Evolutionary conservation across 768 basidiomycete species (phyloP), one percentile per base, ranked within the genome.

Genomic region (Calocera cornea): DNA sequence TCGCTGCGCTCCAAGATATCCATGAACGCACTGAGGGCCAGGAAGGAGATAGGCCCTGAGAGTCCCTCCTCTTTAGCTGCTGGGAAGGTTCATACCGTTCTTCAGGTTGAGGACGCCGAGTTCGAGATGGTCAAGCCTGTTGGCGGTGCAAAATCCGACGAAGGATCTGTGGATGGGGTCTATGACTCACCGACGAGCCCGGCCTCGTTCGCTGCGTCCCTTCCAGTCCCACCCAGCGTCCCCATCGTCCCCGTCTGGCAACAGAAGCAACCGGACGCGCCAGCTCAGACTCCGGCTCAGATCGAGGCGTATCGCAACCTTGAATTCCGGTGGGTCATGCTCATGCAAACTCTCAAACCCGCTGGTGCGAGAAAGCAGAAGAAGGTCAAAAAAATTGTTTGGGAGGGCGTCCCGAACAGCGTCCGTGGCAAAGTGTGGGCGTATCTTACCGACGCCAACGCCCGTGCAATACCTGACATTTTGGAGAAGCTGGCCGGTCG

Each of bases 361-460:
- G 76, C 84, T 1, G 85, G 87, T 70, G 83, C 88, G 1, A 81
- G 85, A 64, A 92, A 89, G 79, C 87, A 78, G 74, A 92, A 92
- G 77, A 93, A 92, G 73, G 80, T 91, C 12, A 82, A 84, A 70
- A 87, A 86, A 72, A 76, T 94, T 7, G 71, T 92, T 33, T 76
- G 86, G 49, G 89, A 91, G n/a, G 82, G 82, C 27, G 88, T 94
- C 0, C 92, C 92, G 0, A 85, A 88, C 11, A 89, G 87, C 12
- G 89, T 94, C 29, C 81, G 92, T 11, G 92, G 90, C 70, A 83
- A 87, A 17, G 90, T 92, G 1, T 94, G 92, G 92, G 84, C 85
- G 19, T 86, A 87, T 73, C 76, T 93, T 12, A 87, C 86, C 5
- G 88, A 92, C 73, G 87, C 87, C 70, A 89, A 87, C 73, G 86